Evolutionary conservation across 306 rosid species (phyloP).

Genomic region (Trifolium repens): DNA sequence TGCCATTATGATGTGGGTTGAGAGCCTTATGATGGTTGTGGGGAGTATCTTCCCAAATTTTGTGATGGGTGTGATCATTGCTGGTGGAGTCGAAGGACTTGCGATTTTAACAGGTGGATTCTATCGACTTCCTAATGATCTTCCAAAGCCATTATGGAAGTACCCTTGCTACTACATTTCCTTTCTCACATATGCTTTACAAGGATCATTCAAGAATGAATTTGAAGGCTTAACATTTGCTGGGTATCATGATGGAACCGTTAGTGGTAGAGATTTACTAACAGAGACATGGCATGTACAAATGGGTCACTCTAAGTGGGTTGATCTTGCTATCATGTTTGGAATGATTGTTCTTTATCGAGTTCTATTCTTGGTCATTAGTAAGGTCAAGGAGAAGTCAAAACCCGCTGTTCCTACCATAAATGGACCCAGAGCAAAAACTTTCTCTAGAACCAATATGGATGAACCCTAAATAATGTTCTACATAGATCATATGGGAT

Average conservation of each 20-base stretch:
- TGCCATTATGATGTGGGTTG: constrained; percentile 53
- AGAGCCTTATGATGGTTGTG: constrained; percentile 75
- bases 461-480: neutral
- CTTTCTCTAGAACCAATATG: constrained; percentile 13
- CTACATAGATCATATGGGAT: neutral
- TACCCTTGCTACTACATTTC: constrained; percentile 62
- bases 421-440: neutral
- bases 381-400: constrained; percentile 51
- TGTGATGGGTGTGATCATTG: constrained; percentile 61
- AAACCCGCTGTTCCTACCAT: constrained; percentile 33
- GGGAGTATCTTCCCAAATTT: constrained; percentile 61
- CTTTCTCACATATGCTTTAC: constrained; percentile 59
- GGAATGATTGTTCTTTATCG: constrained; percentile 66
- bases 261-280: constrained; percentile 53
- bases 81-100: constrained; percentile 63
- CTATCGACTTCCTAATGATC: constrained; percentile 56
- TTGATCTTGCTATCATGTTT: constrained; percentile 61
- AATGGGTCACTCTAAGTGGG: constrained; percentile 65
- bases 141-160: constrained; percentile 63
- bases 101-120: constrained; percentile 63
- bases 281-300: constrained; percentile 59
- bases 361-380: constrained; percentile 52
- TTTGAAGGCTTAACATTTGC: constrained; percentile 56
- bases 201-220: constrained; percentile 69
- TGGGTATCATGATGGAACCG: constrained; percentile 16